Evolutionary conservation across 352 stramenopile genomes (phyloP), one percentile per base, ranked within the genome.

Genomic region (Phytophthora palmivora): DNA sequence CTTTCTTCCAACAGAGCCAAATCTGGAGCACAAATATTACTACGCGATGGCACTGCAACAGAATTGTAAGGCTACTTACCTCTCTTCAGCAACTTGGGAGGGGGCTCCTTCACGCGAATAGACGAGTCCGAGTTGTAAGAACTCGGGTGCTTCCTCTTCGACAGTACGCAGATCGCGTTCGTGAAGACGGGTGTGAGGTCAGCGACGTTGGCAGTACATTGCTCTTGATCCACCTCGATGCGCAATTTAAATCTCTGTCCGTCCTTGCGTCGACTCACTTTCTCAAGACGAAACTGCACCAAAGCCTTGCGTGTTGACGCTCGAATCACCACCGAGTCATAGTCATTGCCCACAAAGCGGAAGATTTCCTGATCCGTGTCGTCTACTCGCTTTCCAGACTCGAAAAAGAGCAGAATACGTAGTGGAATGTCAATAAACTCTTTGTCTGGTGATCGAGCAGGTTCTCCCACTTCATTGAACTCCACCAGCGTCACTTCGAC

Each of bases 291-390:
- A 39, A 95, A 95, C 47, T 92, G 82, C 57, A 92, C 85, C 10
- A 74, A 74, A 3, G 84, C 77, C 51, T 86, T 91, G 36, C 85
- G 82, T 18, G 72, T 84, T 6, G 70, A 44, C 1, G 72, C 58
- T 38, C 82, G 79, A 63, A 95, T 92, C 36, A 93, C 85, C 4
- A 94, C 70, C 53, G 83, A 89, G 70, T 95, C 85, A 57, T 92
- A 94, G 50, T 92, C 87, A 51, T 94, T 91, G 16, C 87, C 87
- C 18, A 95, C 84, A 34, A 94, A 91, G 47, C 87, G 79, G 57
- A 95, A 94, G 39, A 95, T 95, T 52, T 95, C 84, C 48, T 94
- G 85, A 60, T 95, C 87, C 41, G 78, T 76, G 53, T 92, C 82
- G 39, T 95, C 87, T 39, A 95, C 87, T 24, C 75, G 73, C 71